Evolutionary conservation across 1,284 basidiomycete species (phyloP).

Genomic region (Moesziomyces antarcticus): DNA sequence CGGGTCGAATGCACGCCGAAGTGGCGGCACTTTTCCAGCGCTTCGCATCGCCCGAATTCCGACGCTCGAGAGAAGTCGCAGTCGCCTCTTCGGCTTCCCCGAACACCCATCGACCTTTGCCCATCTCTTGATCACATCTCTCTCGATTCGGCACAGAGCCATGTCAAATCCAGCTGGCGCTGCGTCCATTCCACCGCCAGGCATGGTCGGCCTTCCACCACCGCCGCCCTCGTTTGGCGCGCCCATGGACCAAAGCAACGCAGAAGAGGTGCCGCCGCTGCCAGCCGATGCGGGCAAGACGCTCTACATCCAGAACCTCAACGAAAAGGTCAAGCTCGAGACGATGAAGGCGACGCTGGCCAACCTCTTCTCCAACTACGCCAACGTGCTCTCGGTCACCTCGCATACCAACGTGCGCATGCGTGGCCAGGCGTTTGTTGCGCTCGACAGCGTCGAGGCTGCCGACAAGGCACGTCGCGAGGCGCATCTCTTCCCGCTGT

Average conservation of each 20-base stretch:
- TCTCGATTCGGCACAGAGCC: background rate
- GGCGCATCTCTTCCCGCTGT: conserved; percentile 91
- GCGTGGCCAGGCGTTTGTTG: conserved; percentile 98
- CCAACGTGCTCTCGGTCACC: conserved; percentile 88
- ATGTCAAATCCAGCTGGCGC: conserved; percentile 34
- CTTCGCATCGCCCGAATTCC: no score
- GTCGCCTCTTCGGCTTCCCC: no score
- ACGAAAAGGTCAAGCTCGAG: conserved; percentile 89
- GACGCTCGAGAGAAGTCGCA: no score
- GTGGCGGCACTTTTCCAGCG: no score
- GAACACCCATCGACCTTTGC: background rate
- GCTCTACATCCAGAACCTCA: conserved; percentile 95
- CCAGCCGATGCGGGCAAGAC: conserved; percentile 74
- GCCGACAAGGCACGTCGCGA: conserved; percentile 90
- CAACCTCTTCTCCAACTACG: conserved; percentile 91
- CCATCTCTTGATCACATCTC: background rate
- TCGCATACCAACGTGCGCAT: conserved; percentile 93
- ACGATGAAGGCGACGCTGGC: conserved; percentile 89
- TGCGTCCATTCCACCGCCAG: conserved; percentile 1
- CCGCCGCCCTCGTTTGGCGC: conserved; percentile 25
- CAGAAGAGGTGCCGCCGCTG: conserved; percentile 26
- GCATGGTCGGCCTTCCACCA: background rate
- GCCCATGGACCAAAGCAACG: conserved; percentile 22
- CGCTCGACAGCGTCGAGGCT: conserved; percentile 81
- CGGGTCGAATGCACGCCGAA: no score